A percentile compares a stretch with the other conserved stretches of the same genome.
Conservation (phyloP, 2,329 filamentous ascomycete genomes). For the Pseudogymnoascus sp. region DNA sequence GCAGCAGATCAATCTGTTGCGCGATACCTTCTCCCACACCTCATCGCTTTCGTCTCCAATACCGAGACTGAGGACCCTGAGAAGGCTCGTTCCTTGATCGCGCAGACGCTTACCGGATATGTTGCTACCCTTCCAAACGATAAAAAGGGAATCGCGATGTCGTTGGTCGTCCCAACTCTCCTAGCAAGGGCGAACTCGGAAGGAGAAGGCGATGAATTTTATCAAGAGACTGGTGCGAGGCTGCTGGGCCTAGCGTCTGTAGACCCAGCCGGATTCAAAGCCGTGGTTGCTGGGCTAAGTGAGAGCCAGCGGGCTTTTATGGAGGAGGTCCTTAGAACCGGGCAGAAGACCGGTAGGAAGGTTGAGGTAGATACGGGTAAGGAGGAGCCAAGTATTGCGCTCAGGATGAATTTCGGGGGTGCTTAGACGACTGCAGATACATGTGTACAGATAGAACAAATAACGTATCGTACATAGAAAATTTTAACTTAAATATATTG, state of each 20-base stretch:
- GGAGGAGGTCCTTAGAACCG: conserved; percentile 70
- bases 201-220: conserved; percentile 41
- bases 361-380: conserved; percentile 36
- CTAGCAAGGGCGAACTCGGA: conserved; percentile 64
- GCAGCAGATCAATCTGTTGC: conserved; percentile 65
- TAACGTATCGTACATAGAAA: not conserved
- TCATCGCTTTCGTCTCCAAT: conserved; percentile 67
- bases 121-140: conserved; percentile 43
- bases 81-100: conserved; percentile 60
- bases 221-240: conserved; percentile 66
- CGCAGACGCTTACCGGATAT: conserved; percentile 69
- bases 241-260: conserved; percentile 73
- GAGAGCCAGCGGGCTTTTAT: conserved; percentile 66
- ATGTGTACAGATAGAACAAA: not conserved
- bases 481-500: not conserved
- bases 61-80: conserved; percentile 72
- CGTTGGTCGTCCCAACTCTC: conserved; percentile 69
- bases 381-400: conserved; percentile 71
- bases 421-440: not conserved
- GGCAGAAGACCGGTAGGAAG: conserved; percentile 39
- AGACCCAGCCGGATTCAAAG: conserved; percentile 66
- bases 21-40: conserved; percentile 64
- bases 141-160: conserved; percentile 54
- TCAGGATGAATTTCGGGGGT: conserved; percentile 84
- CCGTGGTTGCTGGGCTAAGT: conserved; percentile 63